These are phyloP conservation scores for Drechslerella dactyloides DNA, from an alignment of 2,329 filamentous ascomycete species.

Conservation along the genomic window DNA sequence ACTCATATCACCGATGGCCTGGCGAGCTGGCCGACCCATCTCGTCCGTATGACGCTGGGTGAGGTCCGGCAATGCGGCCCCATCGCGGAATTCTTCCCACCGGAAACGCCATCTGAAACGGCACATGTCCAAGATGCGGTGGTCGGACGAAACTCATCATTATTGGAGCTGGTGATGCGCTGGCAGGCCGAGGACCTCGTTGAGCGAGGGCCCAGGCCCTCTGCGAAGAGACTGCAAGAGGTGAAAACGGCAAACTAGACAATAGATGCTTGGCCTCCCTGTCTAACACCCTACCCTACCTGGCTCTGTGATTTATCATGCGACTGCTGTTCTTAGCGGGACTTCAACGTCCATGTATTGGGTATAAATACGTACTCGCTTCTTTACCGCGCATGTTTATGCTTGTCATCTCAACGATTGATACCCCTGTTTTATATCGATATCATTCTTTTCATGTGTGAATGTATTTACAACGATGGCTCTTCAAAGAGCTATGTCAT, in stretches of 20 bases:
- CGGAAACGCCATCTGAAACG: constrained; percentile 56
- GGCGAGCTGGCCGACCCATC: constrained; percentile 89
- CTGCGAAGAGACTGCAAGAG: constrained; percentile 32
- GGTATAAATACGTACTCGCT: constrained; percentile 1
- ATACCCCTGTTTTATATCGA: constrained; percentile 1
- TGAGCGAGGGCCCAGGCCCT: constrained; percentile 71
- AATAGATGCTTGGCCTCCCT: background rate
- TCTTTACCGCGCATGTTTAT: constrained; percentile 1
- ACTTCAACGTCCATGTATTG: constrained; percentile 47
- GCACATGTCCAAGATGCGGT: constrained; percentile 37
- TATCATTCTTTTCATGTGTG: background rate
- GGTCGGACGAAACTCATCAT: constrained; percentile 51
- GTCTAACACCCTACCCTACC: background rate
- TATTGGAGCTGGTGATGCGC: constrained; percentile 74
- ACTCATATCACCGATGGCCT: constrained; percentile 97
- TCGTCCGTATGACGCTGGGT: constrained; percentile 94
- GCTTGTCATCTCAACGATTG: constrained; percentile 48
- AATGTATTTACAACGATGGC: background rate
- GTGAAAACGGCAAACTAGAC: background rate
- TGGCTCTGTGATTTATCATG: background rate
- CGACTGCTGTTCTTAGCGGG: constrained; percentile 21
- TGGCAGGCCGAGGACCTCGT: constrained; percentile 85
- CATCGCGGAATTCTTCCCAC: constrained; percentile 70
- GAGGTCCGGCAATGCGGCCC: constrained; percentile 84
- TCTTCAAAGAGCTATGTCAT: constrained; percentile 29